A percentile compares a stretch with the other conserved stretches of the same genome.
These are phyloP conservation scores for Castanea sativa DNA, from an alignment of 306 rosid genomes.

Conservation along the genomic window DNA sequence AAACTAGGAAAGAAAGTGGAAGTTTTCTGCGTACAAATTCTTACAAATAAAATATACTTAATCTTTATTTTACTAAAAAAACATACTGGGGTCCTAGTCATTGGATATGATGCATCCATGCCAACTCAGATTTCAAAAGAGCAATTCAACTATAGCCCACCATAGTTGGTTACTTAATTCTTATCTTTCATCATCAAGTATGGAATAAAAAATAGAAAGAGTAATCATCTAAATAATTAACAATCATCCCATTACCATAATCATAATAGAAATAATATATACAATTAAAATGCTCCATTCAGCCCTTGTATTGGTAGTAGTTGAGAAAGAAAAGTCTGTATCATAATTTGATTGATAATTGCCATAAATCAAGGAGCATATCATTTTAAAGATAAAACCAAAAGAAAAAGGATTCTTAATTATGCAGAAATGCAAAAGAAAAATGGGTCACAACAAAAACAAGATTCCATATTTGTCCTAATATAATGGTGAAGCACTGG, in stretches of 20 bases:
- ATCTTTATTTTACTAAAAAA: background rate
- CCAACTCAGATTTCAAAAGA: constrained; percentile 2
- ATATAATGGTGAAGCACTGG: background rate
- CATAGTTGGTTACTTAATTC: constrained; percentile 14
- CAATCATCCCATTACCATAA: constrained; percentile 8
- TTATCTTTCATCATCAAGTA: constrained; percentile 9
- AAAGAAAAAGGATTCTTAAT: background rate
- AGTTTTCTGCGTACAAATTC: background rate
- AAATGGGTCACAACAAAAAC: background rate
- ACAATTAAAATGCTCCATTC: constrained; percentile 6
- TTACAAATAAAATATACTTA: background rate
- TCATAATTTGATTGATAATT: constrained; percentile 16
- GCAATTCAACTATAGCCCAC: constrained; percentile 14
- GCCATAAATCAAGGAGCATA: constrained; percentile 30
- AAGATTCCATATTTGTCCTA: background rate
- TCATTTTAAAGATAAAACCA: background rate
- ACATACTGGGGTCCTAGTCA: background rate
- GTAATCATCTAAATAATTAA: constrained; percentile 19
- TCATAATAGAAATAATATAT: constrained; percentile 8
- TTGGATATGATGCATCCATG: background rate
- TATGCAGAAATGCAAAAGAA: background rate
- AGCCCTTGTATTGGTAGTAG: background rate
- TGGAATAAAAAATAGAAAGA: constrained; percentile 3
- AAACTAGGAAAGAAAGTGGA: background rate
- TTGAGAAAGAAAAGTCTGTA: background rate